Base-by-base conservation (phyloP, 495 filamentous ascomycete genomes). In the Neurospora africana region DNA sequence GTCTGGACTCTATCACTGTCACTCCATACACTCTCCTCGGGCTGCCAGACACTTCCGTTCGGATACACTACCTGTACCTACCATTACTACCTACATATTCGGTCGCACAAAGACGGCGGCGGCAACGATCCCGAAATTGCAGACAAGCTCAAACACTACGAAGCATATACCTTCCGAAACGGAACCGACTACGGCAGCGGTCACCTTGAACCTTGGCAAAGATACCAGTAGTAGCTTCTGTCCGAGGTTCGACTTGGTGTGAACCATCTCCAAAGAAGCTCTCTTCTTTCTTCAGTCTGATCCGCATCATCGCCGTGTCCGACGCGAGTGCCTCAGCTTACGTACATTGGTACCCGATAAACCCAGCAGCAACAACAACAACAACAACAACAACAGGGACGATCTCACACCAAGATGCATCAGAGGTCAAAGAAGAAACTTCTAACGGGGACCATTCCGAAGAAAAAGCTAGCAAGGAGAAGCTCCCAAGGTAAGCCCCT, bases 401-500 rank as follows among this genome's bases (percentile, higher is more conserved):
- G 3, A 61, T 17, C 23, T 61, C 27, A 2, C 13, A 69, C 7
- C 68, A 70, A 3, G 69, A 74, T 38, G 41, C 40, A 23, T 23
- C 68, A 19, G 73, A 70, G 30, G 41, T 58, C 73, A 43, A 74
- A 73, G 61, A 53, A 67, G 10, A 71, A 70, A 9, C 47, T 71
- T 1, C 70, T 44, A 40, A 30, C 68, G 36, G 30, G 44, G 38
- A 70, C 61, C 17, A 69, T 37, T 27, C 70, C 53, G 53, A 61
- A 61, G 53, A 61, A 68, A 27, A 44, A 17, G 39, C 19, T 8
- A 36, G 39, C 19, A 40, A 65, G 39, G 72, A 72, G 39, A 74
- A 75, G 73, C 23, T 67, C 17, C 65, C 73, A 74, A 76, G 74
- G 75, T 78, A 73, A 72, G 65, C 1, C 30, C 30, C 23, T 39